Evolutionary conservation across 1,284 basidiomycete species (phyloP), one percentile per base, ranked within the genome.

Genomic region (Ganoderma leucocontextum): DNA sequence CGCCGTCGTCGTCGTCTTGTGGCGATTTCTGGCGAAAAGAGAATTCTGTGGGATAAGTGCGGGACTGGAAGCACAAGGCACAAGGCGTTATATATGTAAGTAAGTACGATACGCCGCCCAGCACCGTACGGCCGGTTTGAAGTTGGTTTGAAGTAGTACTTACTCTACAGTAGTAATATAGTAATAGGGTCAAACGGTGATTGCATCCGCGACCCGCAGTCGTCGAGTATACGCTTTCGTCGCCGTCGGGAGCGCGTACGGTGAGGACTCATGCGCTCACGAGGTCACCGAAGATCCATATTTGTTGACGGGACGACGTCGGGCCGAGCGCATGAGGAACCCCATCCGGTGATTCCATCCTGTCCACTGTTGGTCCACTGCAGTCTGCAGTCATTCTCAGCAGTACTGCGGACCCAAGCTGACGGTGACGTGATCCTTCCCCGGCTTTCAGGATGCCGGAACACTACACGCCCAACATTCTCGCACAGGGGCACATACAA

Each of bases 401-500:
- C 55, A n/a, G n/a, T n/a, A 58, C 55, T 38, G 36, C 52, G 36
- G 55, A 9, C 35, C n/a, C 47, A 52, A 25, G 47, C n/a, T n/a
- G n/a, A 52, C 47, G 47, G 47, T 52, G 47, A 58, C 38, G 22
- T 42, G 58, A 60, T 42, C n/a, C 59, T 22, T 35, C 59, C 33
- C 70, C 70, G 70, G 70, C 68, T 69, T 61, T 63, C 63, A 65
- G 47, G 49, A 69, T 66, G 70, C 70, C 70, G 70, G 65, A 64
- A 67, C n/a, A n/a, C n/a, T n/a, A 22, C 58, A 61, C 60, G 39
- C 60, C 44, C n/a, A 36, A 52, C 62, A 36, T 6, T 33, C 25
- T n/a, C 47, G 55, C 61, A 41, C 62, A 44, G 19, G 10, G 47
- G 25, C 58, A 7, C 55, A 42, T 66, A 72, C 70, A 72, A 70